These are phyloP conservation scores for Scedosporium apiospermum DNA, from an alignment of 2,329 filamentous ascomycete genomes.

Conservation along the genomic window DNA sequence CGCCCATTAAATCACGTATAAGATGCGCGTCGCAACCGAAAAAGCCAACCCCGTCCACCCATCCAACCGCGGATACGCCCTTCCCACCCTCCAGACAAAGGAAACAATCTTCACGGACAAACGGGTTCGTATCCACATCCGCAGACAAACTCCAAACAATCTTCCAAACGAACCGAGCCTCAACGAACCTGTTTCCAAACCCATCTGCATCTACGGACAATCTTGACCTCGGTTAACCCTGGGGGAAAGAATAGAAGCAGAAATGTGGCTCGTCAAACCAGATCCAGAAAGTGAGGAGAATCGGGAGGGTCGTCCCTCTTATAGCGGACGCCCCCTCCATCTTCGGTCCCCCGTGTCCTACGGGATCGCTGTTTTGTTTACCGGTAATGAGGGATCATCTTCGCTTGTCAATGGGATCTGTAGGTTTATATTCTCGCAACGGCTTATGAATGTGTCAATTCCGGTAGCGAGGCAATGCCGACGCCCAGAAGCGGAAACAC, in stretches of 20 bases:
- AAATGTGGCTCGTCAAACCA: not conserved
- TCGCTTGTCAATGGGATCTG: too few relatives aligned
- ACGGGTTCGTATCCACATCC: not conserved
- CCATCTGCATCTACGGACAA: not conserved
- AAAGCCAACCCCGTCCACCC: not conserved
- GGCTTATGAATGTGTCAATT: not conserved
- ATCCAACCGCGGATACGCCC: not conserved
- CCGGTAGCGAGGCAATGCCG: not conserved
- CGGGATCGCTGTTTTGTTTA: too few relatives aligned
- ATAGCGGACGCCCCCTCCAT: too few relatives aligned
- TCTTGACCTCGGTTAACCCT: not conserved
- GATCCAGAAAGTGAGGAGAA: too few relatives aligned
- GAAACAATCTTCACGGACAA: not conserved
- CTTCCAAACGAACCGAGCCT: conserved; percentile 1
- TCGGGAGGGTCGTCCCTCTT: too few relatives aligned
- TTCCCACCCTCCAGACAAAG: not conserved
- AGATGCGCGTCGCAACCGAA: not conserved
- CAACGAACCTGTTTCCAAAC: not conserved
- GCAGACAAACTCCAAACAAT: not conserved
- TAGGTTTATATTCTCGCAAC: not conserved
- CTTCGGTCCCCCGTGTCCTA: too few relatives aligned
- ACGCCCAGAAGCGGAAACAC: not conserved
- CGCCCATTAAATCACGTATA: not conserved
- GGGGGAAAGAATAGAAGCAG: not conserved
- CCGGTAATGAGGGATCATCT: too few relatives aligned